These are phyloP conservation scores for Rhizopogon rudus DNA, from an alignment of 768 basidiomycete genomes.

Conservation along the genomic window DNA sequence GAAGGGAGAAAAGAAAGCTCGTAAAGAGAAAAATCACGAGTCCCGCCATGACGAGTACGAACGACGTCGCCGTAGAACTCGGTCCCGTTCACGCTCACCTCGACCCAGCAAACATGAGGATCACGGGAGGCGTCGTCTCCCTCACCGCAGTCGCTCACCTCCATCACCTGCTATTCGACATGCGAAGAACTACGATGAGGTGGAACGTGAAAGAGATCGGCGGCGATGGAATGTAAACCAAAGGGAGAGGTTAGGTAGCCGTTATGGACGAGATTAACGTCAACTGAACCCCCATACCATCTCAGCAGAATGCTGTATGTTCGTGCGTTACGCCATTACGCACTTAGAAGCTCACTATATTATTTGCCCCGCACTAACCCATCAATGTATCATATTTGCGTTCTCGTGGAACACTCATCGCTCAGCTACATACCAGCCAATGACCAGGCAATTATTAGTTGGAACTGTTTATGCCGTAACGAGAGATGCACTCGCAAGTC, in stretches of 20 bases:
- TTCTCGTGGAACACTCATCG: constrained; percentile 6
- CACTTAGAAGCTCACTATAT: constrained; percentile 1
- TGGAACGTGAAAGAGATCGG: constrained; percentile 35
- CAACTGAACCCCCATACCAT: background rate
- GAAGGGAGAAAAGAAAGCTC: constrained; percentile 56
- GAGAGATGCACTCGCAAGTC: constrained; percentile 10
- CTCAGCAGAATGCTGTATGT: constrained; percentile 2
- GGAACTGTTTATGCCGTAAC: constrained; percentile 11
- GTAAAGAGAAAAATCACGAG: constrained; percentile 44
- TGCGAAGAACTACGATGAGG: constrained; percentile 22
- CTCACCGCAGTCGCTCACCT: constrained; percentile 28
- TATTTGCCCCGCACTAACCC: constrained; percentile 1
- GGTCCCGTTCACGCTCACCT: constrained; percentile 35
- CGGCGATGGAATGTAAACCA: constrained; percentile 48
- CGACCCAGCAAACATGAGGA: constrained; percentile 10
- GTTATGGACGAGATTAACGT: constrained; percentile 15
- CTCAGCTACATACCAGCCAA: constrained; percentile 1
- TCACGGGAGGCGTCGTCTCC: constrained; percentile 11
- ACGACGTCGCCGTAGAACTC: constrained; percentile 19
- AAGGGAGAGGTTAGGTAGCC: constrained; percentile 29
- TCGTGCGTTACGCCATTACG: constrained; percentile 2
- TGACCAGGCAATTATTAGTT: constrained; percentile 11
- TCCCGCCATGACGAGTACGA: constrained; percentile 28
- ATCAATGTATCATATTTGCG: background rate
- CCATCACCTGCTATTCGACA: constrained; percentile 13